Evolutionary conservation across 2,329 filamentous ascomycete genomes (phyloP), one percentile per base, ranked within the genome.

Genomic region (Stromatinia cepivora): DNA sequence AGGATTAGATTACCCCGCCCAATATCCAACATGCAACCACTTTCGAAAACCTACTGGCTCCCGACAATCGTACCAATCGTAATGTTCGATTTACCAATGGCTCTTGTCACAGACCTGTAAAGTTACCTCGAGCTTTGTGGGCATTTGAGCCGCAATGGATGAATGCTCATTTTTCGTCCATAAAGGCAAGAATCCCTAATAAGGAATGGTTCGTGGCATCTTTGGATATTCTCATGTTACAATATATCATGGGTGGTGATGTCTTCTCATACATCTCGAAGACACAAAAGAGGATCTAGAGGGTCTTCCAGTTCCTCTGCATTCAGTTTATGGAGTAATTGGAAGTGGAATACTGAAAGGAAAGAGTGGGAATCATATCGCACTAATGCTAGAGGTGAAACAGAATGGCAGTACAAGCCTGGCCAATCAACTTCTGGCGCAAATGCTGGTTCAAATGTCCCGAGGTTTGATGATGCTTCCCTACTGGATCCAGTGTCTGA

Each of bases 61-160:
- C 59, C 28, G 22, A 36, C 28, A 25, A 63, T 50, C 45, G 31
- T 13, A 50, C 59, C 59, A 63, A 63, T 63, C 13, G 13, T 50
- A 4, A 22, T 50, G 6, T 11, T 4, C 13, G 25, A 20, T 50
- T 48, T 13, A 25, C 3, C 13, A 39, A 50, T 50, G 9, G 22
- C 45, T 63, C 13, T 63, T 28, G 22, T 52, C 45, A 52, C 31
- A 36, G 8, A 42, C 22, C 22, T 48, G 25, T 9, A 22, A 63
- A 20, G 45, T 63, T 28, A 50, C 45, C 45, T 63, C 31, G 31
- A 36, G 42, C 13, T 39, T 50, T 39, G 20, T 36, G 8, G 11
- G 4, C 45, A 25, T 39, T 36, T 11, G 28, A 63, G 59, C 58
- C 58, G 11, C 58, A 62, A 34, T 20, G 4, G 3, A 34, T 4